Conservation (phyloP, 228 moss, liverwort and hornwort genomes). For the Sphagnum fallax region DNA sequence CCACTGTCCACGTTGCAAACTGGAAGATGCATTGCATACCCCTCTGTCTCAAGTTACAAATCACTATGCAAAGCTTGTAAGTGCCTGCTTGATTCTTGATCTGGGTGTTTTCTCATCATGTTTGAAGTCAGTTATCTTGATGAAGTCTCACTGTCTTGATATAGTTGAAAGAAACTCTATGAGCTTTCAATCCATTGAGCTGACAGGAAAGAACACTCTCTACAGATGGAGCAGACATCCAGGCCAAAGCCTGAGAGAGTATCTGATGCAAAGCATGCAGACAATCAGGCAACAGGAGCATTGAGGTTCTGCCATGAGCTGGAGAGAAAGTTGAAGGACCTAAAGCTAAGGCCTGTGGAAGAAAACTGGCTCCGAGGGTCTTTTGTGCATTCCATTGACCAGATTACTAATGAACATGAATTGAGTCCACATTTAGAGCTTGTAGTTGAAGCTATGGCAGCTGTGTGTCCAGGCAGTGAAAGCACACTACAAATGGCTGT, state of each 20-base stretch:
- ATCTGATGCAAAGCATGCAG: constrained; percentile 22
- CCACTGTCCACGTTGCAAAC: constrained; percentile 59
- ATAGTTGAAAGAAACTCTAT: background rate
- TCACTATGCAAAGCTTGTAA: constrained; percentile 43
- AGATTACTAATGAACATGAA: constrained; percentile 46
- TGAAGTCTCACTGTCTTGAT: background rate
- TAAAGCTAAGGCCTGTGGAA: constrained; percentile 42
- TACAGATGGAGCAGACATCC: constrained; percentile 40
- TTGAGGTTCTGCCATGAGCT: constrained; percentile 48
- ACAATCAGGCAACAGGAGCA: constrained; percentile 31
- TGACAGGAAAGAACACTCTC: too few relatives aligned
- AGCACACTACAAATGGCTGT: constrained; percentile 67
- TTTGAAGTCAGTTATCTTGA: background rate
- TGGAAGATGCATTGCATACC: constrained; percentile 49
- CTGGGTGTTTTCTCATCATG: background rate
- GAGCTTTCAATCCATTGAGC: background rate
- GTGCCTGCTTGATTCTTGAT: constrained; percentile 4
- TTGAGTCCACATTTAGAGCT: constrained; percentile 39
- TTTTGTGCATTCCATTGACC: constrained; percentile 44
- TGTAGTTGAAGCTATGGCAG: constrained; percentile 50
- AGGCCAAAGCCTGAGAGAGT: constrained; percentile 33
- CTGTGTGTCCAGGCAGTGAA: constrained; percentile 58
- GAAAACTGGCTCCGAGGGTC: constrained; percentile 76
- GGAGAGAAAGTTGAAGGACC: constrained; percentile 37
- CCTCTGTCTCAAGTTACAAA: constrained; percentile 33